Evolutionary conservation across 2,329 filamentous ascomycete species (phyloP).

Genomic region (Neospermospora avenae): DNA sequence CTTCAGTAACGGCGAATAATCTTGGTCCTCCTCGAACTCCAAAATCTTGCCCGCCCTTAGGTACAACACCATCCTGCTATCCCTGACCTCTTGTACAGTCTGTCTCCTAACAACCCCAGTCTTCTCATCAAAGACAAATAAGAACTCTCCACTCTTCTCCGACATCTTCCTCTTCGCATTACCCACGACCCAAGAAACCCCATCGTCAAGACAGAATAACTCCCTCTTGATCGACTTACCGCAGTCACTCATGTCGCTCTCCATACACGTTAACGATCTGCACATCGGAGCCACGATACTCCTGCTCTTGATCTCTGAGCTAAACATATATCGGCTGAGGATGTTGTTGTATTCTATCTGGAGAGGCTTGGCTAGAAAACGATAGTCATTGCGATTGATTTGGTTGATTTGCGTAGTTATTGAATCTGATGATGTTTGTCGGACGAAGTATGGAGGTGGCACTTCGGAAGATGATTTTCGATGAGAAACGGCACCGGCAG

Average conservation of each 20-base stretch:
- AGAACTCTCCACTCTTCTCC: not conserved
- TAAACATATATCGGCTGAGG: conserved; percentile 19
- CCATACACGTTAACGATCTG: conserved; percentile 9
- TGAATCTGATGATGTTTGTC: not conserved
- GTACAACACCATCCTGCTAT: not conserved
- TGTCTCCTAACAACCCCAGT: conserved; percentile 1
- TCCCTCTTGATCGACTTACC: conserved; percentile 2
- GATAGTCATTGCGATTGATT: conserved; percentile 18
- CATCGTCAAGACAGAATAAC: conserved; percentile 18
- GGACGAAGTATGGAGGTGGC: not conserved
- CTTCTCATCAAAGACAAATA: conserved; percentile 13
- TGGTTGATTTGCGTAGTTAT: not conserved
- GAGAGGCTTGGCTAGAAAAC: conserved; percentile 12
- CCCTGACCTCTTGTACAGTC: conserved; percentile 5
- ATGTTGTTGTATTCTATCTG: conserved; percentile 16
- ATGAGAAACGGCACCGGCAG: not conserved
- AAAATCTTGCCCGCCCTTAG: not conserved
- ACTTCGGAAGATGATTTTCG: conserved; percentile 6
- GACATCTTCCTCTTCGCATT: not conserved
- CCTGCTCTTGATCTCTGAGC: conserved; percentile 14
- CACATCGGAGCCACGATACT: conserved; percentile 4
- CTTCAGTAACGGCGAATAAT: conserved; percentile 15
- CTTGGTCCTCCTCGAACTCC: conserved; percentile 1
- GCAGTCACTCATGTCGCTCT: not conserved
- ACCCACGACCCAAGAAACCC: conserved; percentile 10